These are phyloP conservation scores for Fusarium sp. DNA, from an alignment of 2,329 filamentous ascomycete genomes.

Conservation along the genomic window DNA sequence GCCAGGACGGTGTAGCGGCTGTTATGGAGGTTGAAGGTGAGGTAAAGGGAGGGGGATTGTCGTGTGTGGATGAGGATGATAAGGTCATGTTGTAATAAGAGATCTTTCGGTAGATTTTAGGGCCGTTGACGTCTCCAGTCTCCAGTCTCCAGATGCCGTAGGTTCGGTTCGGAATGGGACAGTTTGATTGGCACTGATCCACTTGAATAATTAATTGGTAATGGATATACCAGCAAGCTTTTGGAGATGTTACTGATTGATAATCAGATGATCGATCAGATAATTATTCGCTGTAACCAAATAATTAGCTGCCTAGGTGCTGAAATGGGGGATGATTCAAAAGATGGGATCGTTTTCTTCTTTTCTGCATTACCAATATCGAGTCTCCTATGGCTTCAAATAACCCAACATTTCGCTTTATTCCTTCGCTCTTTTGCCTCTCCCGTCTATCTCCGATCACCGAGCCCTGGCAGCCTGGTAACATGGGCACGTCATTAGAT, in stretches of 20 bases:
- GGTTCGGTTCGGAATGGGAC: slow-evolving; percentile 22
- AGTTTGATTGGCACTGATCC: slow-evolving; percentile 10
- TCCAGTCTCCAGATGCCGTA: slow-evolving; percentile 6
- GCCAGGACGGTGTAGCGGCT: slow-evolving; percentile 20
- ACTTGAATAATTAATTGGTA: slow-evolving; percentile 14
- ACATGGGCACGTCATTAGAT: slow-evolving; percentile 25
- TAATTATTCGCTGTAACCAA: background rate
- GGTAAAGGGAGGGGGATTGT: background rate
- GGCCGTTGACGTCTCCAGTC: slow-evolving; percentile 15
- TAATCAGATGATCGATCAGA: slow-evolving; percentile 26
- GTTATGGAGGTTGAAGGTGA: slow-evolving; percentile 9
- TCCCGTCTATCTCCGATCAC: slow-evolving; percentile 30
- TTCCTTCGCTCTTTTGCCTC: slow-evolving; percentile 27
- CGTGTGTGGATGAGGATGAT: slow-evolving; percentile 12
- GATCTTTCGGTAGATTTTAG: slow-evolving; percentile 28
- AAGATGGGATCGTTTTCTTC: background rate
- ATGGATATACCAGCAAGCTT: slow-evolving; percentile 7
- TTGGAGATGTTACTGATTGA: slow-evolving; percentile 24
- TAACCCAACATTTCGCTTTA: slow-evolving; percentile 23
- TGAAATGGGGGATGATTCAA: background rate
- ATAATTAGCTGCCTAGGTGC: background rate
- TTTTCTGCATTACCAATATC: background rate
- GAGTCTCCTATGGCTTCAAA: background rate
- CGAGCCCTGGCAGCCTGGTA: slow-evolving; percentile 5
- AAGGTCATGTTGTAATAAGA: slow-evolving; percentile 26